Evolutionary conservation across 1,139 yeast genomes (phyloP), one percentile per base, ranked within the genome.

Genomic region (Blastobotrys ciferrii): DNA sequence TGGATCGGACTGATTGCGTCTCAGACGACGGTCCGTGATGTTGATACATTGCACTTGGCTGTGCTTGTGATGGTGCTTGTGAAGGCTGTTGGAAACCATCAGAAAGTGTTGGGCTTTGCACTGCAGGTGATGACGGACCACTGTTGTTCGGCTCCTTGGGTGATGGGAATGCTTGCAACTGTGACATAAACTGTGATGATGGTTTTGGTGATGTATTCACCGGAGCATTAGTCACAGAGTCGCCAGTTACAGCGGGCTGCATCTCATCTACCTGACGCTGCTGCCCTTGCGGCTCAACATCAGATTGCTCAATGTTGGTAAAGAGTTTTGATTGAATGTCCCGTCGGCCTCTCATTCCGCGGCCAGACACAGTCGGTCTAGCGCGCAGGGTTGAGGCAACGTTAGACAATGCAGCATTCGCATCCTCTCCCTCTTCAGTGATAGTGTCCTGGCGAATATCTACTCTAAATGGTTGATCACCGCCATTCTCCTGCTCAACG

Each of bases 291-390:
- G 45, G 45, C 30, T 62, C 65, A 28, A 58, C 42, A 14, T 57
- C 58, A 14, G 61, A 48, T 6, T 69, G 43, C 75, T 77, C 58
- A 72, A 68, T 58, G 52, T 77, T 75, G 30, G 78, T 77, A 67
- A 81, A 82, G 44, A 77, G 64, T 54, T 73, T 78, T 4, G 84
- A 79, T 56, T 76, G 77, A 36, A 78, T 71, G 41, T 77, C 80
- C 44, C 74, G 71, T 58, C 83, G 69, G 13, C 69, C 66, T 12
- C 69, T 56, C 38, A 57, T 48, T 1, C 61, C 55, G 25, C 69
- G 46, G 9, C 66, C 60, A 20, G 66, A 57, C 19, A 60, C 52
- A 3, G 68, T 63, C 4, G 67, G 63, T 19, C 59, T 53, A 19
- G 66, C 51, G 18, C 68, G 53, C 50, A 66, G 45, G 5, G 63